Evolutionary conservation across 768 basidiomycete species (phyloP), one percentile per base, ranked within the genome.

Genomic region (Tricholoma hemisulphureum): DNA sequence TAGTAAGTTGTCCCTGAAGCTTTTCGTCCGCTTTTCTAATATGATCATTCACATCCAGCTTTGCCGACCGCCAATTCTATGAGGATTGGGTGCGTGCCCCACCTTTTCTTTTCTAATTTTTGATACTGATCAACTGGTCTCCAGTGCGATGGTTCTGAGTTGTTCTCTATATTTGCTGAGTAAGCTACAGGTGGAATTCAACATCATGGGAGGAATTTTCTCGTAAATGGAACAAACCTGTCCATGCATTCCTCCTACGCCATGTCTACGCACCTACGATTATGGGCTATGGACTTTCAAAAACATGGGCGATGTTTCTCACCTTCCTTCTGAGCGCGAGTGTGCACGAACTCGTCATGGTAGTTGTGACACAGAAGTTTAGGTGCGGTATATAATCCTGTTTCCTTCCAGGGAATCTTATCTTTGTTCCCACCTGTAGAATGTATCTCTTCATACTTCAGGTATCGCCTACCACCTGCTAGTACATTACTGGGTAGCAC

Each of bases 141-240:
- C 14, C 55, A 65, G 61, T 66, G 62, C 58, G 61, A 39, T 11
- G 21, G 10, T 9, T 13, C 18, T 10, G 3, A 28, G 20, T 5
- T 48, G 4, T 18, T 24, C 23, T 14, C 13, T 32, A 6, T 34
- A 18, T 14, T 46, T 48, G 20, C 18, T 54, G 53, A 29, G 21
- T 39, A 59, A 54, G 29, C 21, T 49, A 29, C 61, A 77, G 85
- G 91, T 98, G 96, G 96, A 98, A 98, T 73, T 93, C 93, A 6
- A 93, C 89, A 0, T 92, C 93, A 2, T 95, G 91, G 91, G 96
- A 98, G 63, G 93, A 98, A 71, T 98, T 96, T 71, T 91, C 95
- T 3, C 87, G 97, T 43, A 95, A 96, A 75, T 98, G 97, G 96
- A 98, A 98, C 75, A 94, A 92, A 62, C 96, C 96, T 10, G 96